Conservation (phyloP, 2,329 filamentous ascomycete genomes). For the Domatiomyces catenatus region DNA sequence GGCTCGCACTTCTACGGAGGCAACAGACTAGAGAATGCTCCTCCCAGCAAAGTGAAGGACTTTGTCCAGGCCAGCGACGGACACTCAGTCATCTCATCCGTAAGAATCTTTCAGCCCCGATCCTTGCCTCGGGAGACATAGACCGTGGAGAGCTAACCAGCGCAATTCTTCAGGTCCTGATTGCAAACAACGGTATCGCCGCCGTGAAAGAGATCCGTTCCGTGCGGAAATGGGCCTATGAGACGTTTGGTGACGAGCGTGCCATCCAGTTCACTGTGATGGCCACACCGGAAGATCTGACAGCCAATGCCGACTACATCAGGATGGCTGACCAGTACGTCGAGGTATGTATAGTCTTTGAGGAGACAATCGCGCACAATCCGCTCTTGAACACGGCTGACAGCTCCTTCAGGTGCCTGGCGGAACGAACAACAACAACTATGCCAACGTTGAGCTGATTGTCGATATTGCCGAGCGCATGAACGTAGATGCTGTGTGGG, state of each 20-base stretch:
- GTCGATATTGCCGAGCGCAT: slow-evolving; percentile 97
- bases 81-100: slow-evolving; percentile 96
- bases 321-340: slow-evolving; percentile 99
- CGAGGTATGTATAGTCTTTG: slow-evolving; percentile 39
- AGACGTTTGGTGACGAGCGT: slow-evolving; percentile 94
- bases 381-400: slow-evolving; percentile 3
- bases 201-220: slow-evolving; percentile 99
- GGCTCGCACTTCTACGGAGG: slow-evolving; percentile 94
- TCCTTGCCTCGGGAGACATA: neutral
- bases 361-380: neutral
- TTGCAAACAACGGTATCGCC: slow-evolving; percentile 99
- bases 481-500: slow-evolving; percentile 97
- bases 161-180: slow-evolving; percentile 59
- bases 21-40: slow-evolving; percentile 67
- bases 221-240: slow-evolving; percentile 99
- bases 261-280: slow-evolving; percentile 99
- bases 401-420: slow-evolving; percentile 53
- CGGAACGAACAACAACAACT: slow-evolving; percentile 99
- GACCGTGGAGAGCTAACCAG: slow-evolving; percentile 8
- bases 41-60: slow-evolving; percentile 81
- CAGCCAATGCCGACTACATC: slow-evolving; percentile 97
- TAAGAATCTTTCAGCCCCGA: slow-evolving; percentile 34
- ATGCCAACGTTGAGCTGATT: slow-evolving; percentile 97
- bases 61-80: slow-evolving; percentile 81
- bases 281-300: slow-evolving; percentile 95